Evolutionary conservation across 768 basidiomycete genomes (phyloP).

Genomic region (Mycena leptocephala): DNA sequence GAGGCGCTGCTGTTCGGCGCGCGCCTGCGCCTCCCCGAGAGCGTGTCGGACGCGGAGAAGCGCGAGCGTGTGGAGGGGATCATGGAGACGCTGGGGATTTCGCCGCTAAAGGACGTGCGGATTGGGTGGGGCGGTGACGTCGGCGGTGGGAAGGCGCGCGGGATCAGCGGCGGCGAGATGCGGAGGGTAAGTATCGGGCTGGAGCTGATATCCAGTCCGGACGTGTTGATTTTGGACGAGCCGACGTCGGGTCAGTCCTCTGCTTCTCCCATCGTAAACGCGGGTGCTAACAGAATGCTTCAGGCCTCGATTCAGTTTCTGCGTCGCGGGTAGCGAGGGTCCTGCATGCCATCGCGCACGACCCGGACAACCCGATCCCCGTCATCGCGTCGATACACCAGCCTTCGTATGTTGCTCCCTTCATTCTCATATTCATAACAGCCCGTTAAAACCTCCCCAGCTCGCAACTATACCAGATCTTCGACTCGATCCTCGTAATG

Average conservation of each 20-base stretch:
- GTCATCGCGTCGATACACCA: conserved; percentile 93
- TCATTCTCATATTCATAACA: background rate
- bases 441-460: conserved; percentile 49
- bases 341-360: conserved; percentile 82
- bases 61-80: conserved; percentile 76
- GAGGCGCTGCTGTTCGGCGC: conserved; percentile 92
- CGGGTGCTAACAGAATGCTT: background rate
- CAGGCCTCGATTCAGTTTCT: conserved; percentile 90
- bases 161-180: conserved; percentile 95
- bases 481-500: conserved; percentile 86
- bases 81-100: conserved; percentile 85
- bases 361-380: conserved; percentile 78
- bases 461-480: conserved; percentile 88
- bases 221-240: conserved; percentile 91
- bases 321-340: conserved; percentile 87
- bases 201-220: conserved; percentile 89
- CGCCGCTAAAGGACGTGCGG: conserved; percentile 75
- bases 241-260: conserved; percentile 72
- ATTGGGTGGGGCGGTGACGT: conserved; percentile 73
- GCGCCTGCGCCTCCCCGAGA: conserved; percentile 86
- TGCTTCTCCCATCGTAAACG: background rate
- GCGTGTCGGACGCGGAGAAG: conserved; percentile 74
- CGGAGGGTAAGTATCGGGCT: conserved; percentile 92
- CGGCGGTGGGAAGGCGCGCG: conserved; percentile 80
- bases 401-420: conserved; percentile 69